These are phyloP conservation scores for Candida germanica DNA, from an alignment of 805 yeast species.

Conservation along the genomic window DNA sequence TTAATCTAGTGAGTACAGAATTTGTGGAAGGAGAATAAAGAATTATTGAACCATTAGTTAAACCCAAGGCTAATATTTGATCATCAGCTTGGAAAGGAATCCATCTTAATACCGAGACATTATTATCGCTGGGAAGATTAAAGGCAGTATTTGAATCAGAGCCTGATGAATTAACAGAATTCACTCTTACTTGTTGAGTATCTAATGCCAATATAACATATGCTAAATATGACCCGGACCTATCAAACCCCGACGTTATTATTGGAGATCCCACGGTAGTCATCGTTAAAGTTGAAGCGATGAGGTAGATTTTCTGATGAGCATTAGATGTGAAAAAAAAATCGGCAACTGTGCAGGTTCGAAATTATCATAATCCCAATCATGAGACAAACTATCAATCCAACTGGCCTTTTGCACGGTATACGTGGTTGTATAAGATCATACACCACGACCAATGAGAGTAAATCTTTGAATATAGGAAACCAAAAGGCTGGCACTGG, in stretches of 20 bases:
- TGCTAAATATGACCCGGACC: constrained; percentile 59
- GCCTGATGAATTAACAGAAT: constrained; percentile 45
- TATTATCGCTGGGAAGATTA: constrained; percentile 49
- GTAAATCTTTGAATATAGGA: too few relatives aligned
- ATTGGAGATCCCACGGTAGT: constrained; percentile 22
- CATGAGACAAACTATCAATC: too few relatives aligned
- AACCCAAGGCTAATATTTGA: constrained; percentile 55
- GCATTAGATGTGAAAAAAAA: constrained; percentile 4
- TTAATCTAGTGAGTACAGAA: constrained; percentile 51
- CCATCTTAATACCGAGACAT: constrained; percentile 56
- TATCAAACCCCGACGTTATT: constrained; percentile 54
- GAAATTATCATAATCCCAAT: background rate
- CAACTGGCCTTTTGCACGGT: too few relatives aligned
- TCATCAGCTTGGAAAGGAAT: constrained; percentile 36
- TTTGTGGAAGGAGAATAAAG: constrained; percentile 67
- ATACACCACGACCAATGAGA: too few relatives aligned
- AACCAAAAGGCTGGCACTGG: background rate
- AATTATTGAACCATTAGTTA: constrained; percentile 61
- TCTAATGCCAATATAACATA: constrained; percentile 67
- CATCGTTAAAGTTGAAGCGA: constrained; percentile 5
- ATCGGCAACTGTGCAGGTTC: constrained; percentile 4
- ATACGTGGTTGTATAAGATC: too few relatives aligned
- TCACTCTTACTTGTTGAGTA: constrained; percentile 65
- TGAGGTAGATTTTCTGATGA: constrained; percentile 12
- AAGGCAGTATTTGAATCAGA: constrained; percentile 46